Evolutionary conservation across 2,329 filamentous ascomycete genomes (phyloP), one percentile per base, ranked within the genome.

Genomic region (Beauveria pseudobassiana): DNA sequence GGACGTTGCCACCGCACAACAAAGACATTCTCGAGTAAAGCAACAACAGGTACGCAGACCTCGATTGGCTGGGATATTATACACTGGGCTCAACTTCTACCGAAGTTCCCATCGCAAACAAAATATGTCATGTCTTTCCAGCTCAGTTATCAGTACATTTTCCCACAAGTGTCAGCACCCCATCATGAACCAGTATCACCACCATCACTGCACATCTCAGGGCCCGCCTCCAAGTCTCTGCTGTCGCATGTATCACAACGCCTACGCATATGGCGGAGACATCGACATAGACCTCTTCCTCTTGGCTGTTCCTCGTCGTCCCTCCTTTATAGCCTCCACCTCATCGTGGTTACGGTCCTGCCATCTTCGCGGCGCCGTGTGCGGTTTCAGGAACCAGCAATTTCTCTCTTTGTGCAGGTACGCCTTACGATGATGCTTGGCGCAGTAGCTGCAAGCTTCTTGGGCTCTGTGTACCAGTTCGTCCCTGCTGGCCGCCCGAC

Each of bases 321-420:
- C 9, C 20, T 42, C 26, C 24, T 14, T 30, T 7, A 43, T 2
- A 4, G n/a, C n/a, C 12, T 12, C 46, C 16, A 22, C 20, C 34
- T 46, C 38, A 3, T 8, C 34, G 5, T 38, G 10, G 34, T 38
- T 14, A 14, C 12, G 18, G 22, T 8, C 5, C 50, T 48, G 58
- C 58, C 58, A 60, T 10, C 14, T 18, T 1, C 12, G n/a, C 49
- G 58, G 49, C 42, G 58, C 58, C 16, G 2, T 45, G 49, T 53
- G 42, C 49, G 58, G 58, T 14, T 60, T 24, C 26, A 26, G 6
- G 42, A 46, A 60, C 58, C 58, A 60, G 20, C 58, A 60, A n/a
- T 20, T 14, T 2, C 9, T 9, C 14, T 53, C 50, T 3, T 53
- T 26, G 42, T 60, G 58, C 7, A 3, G 26, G 14, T 5, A 6